Evolutionary conservation across 352 stramenopile species (phyloP).

Genomic region (Phytopythium boreale): DNA sequence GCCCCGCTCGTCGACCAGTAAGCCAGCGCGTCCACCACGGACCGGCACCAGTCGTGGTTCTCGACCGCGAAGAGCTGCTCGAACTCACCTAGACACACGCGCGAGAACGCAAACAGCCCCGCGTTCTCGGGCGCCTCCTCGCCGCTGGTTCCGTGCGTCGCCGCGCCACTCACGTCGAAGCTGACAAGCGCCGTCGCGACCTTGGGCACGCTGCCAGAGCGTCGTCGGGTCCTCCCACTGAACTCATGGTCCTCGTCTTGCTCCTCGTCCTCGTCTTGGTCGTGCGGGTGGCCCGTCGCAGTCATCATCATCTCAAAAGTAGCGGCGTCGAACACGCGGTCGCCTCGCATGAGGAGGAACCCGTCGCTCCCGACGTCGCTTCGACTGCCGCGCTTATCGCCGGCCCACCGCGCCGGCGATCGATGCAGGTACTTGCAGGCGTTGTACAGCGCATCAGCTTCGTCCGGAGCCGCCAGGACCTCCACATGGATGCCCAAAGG

Average conservation of each 20-base stretch:
- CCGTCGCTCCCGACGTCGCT: constrained; percentile 8
- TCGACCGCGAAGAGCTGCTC: constrained; percentile 9
- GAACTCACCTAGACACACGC: constrained; percentile 6
- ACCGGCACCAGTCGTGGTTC: constrained; percentile 1
- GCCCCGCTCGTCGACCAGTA: neutral
- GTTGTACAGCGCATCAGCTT: neutral
- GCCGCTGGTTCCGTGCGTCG: neutral
- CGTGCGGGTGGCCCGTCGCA: neutral
- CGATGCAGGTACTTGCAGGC: constrained; percentile 1
- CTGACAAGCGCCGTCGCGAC: constrained; percentile 16
- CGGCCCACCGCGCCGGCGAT: neutral
- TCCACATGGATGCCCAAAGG: constrained; percentile 10
- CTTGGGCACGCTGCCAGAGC: neutral
- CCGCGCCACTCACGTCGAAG: constrained; percentile 13
- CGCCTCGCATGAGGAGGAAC: constrained; percentile 13
- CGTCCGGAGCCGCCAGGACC: constrained; percentile 4
- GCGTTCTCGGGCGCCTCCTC: constrained; percentile 5
- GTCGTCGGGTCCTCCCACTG: neutral
- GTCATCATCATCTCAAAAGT: constrained; percentile 25
- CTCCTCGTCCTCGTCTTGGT: neutral
- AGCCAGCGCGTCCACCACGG: constrained; percentile 2
- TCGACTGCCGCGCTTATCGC: neutral
- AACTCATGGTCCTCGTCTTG: neutral
- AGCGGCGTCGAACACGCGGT: constrained; percentile 19
- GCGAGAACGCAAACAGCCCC: constrained; percentile 18